Conservation (phyloP, 2,329 filamentous ascomycete species). For the Xylaria sp. region DNA sequence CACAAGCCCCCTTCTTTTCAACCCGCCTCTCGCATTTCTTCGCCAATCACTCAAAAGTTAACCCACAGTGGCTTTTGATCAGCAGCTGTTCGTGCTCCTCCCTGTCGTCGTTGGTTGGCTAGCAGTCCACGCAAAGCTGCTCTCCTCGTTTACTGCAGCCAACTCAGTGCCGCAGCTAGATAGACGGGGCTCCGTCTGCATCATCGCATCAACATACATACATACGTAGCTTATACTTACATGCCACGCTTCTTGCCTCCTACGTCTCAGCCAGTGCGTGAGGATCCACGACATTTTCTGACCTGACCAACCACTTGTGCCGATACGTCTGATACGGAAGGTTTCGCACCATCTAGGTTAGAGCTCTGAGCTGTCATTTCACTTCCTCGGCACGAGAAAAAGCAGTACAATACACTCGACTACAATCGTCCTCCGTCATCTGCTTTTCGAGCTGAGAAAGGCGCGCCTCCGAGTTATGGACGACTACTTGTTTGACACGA, state of each 20-base stretch:
- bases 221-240: slow-evolving; percentile 6
- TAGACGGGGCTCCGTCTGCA: too few species aligned
- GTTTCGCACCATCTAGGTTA: not conserved
- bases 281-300: slow-evolving; percentile 10
- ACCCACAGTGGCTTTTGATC: not conserved
- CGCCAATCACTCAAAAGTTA: too few species aligned
- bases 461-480: slow-evolving; percentile 53
- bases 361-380: slow-evolving; percentile 23
- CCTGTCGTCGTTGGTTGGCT: slow-evolving; percentile 2
- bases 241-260: slow-evolving; percentile 14
- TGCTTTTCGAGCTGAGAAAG: slow-evolving; percentile 1
- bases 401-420: not conserved
- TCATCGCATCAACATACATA: too few species aligned
- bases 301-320: slow-evolving; percentile 5
- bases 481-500: slow-evolving; percentile 60
- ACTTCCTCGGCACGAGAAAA: not conserved
- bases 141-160: not conserved
- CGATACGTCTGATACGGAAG: not conserved
- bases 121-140: not conserved
- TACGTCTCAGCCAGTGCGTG: not conserved
- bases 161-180: not conserved
- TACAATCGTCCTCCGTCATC: not conserved
- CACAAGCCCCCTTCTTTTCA: slow-evolving; percentile 15
- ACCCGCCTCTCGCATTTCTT: slow-evolving; percentile 28
- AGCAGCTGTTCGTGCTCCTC: not conserved